phyloP scores from a whole-genome alignment of 1,284 basidiomycete genomes.

The Takashimella tepidaria region DNA sequence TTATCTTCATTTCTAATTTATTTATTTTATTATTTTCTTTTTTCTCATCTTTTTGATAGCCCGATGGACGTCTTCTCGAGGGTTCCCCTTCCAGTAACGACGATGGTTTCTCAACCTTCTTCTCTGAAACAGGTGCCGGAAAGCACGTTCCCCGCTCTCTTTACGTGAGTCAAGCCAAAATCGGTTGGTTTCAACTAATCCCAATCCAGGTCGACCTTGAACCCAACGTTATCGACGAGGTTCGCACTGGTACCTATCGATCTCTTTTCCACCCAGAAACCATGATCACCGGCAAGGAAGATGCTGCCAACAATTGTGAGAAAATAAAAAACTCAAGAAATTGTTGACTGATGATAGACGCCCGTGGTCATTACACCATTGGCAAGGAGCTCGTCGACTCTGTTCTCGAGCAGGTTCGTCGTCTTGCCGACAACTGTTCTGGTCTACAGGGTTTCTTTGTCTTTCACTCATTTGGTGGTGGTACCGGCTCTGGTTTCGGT shows the following conservation, averaged over 20 bases:
- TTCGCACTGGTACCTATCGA: conserved; percentile 89
- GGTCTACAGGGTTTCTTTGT: conserved; percentile 99
- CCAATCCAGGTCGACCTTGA: conserved; percentile 69
- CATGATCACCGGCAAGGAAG: conserved; percentile 98
- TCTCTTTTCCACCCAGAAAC: conserved; percentile 98
- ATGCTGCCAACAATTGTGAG: conserved; percentile 98
- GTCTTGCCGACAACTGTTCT: conserved; percentile 94
- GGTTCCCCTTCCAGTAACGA: conserved; percentile 70
- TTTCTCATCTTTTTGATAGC: conserved; percentile 52
- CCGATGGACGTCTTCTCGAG: conserved; percentile 81
- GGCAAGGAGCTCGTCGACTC: conserved; percentile 88
- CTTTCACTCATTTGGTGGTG: conserved; percentile 99
- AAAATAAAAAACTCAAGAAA: conserved; percentile 11
- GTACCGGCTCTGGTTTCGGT: conserved; percentile 98
- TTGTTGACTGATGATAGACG: conserved; percentile 57
- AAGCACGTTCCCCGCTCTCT: conserved; percentile 98
- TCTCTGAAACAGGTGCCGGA: conserved; percentile 65
- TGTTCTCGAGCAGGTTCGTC: conserved; percentile 93
- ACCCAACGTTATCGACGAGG: conserved; percentile 93
- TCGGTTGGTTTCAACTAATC: too few species aligned
- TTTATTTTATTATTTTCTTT: conserved; percentile 1
- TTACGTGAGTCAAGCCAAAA: conserved; percentile 59
- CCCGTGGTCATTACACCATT: conserved; percentile 96
- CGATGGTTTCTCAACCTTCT: conserved; percentile 83
- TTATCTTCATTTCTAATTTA: too few species aligned